These are phyloP conservation scores for Xylaria arbuscula DNA, from an alignment of 2,329 filamentous ascomycete species.

Conservation along the genomic window DNA sequence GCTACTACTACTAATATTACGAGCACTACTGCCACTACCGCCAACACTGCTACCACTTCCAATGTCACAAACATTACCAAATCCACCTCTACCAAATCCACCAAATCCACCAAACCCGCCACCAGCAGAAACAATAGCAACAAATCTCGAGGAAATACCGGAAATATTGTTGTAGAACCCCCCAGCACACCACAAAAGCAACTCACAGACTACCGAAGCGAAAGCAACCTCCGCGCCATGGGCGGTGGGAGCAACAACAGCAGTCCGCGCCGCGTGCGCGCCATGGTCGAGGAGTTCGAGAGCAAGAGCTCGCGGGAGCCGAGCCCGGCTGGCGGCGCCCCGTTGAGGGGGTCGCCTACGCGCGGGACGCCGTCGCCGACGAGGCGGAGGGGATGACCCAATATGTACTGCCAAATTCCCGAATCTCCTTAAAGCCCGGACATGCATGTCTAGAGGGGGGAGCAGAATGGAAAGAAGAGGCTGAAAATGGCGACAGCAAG, in stretches of 20 bases:
- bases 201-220: slow-evolving; percentile 31
- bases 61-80: neutral
- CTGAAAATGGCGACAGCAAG: too few species aligned
- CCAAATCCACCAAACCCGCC: too few species aligned
- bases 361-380: slow-evolving; percentile 1
- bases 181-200: neutral
- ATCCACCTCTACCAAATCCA: too few species aligned
- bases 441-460: slow-evolving; percentile 3
- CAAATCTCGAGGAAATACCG: neutral
- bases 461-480: too few species aligned
- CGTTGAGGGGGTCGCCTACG: slow-evolving; percentile 13
- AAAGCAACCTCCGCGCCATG: slow-evolving; percentile 34
- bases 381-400: neutral
- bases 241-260: slow-evolving; percentile 42
- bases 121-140: neutral
- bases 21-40: neutral
- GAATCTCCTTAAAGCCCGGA: too few species aligned
- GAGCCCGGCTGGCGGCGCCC: slow-evolving; percentile 52
- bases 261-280: slow-evolving; percentile 60
- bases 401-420: too few species aligned
- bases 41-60: neutral
- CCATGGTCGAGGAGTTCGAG: slow-evolving; percentile 69
- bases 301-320: slow-evolving; percentile 56
- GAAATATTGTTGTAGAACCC: too few species aligned
- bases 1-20: neutral